Evolutionary conservation across 2,329 filamentous ascomycete genomes (phyloP).

Genomic region (Talaromyces funiculosus): DNA sequence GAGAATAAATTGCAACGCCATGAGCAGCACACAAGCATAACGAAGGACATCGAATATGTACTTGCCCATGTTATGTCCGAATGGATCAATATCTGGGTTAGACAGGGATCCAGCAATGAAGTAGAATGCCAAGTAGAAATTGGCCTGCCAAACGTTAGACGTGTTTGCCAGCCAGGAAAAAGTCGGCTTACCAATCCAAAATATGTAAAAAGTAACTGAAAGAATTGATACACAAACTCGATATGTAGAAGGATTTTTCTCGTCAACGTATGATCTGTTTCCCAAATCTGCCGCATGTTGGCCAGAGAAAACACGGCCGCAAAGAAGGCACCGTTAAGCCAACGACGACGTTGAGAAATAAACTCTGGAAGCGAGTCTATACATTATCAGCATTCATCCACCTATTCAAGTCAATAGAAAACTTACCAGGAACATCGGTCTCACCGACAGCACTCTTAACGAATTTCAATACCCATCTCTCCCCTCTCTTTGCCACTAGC

Average conservation of each 20-base stretch:
- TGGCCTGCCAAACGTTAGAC: constrained; percentile 51
- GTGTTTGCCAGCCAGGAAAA: not conserved
- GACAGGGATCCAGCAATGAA: constrained; percentile 90
- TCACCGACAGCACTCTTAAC: constrained; percentile 95
- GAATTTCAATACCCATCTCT: constrained; percentile 96
- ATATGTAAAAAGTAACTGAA: constrained; percentile 91
- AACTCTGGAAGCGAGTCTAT: constrained; percentile 89
- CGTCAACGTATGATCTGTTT: constrained; percentile 80
- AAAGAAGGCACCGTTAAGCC: constrained; percentile 98
- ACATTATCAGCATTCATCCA: not conserved
- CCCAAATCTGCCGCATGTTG: constrained; percentile 89
- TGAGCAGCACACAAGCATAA: constrained; percentile 80
- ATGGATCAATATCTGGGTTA: constrained; percentile 76
- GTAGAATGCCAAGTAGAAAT: constrained; percentile 98
- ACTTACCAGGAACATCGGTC: constrained; percentile 86
- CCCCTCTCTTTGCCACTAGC: constrained; percentile 86
- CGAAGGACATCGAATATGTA: constrained; percentile 82
- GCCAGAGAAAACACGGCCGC: constrained; percentile 95
- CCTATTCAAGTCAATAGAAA: constrained; percentile 29
- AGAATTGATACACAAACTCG: constrained; percentile 91
- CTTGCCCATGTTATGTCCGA: constrained; percentile 77
- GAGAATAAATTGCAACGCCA: constrained; percentile 91
- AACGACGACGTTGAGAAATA: constrained; percentile 89
- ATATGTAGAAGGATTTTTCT: constrained; percentile 90
- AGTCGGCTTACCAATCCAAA: constrained; percentile 66